phyloP scores from a whole-genome alignment of 257 asterid genomes.

The Rauvolfia tetraphylla region DNA sequence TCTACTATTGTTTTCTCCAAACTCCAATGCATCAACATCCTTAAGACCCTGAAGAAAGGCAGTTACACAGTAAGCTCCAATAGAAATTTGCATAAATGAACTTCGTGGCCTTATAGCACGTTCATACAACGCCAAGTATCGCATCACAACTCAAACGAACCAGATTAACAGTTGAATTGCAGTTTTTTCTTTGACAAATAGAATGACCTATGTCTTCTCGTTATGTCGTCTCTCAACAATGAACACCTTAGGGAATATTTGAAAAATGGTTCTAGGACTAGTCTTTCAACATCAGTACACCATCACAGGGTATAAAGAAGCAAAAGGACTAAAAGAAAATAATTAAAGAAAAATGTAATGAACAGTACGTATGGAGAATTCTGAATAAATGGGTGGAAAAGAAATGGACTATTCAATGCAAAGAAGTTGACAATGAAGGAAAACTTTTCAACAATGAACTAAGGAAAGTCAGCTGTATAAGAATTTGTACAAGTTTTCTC shows the following conservation, averaged over 20 bases:
- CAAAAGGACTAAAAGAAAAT: not conserved
- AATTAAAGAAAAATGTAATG: not conserved
- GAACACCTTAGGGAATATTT: not conserved
- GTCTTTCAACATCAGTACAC: not conserved
- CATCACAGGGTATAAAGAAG: not conserved
- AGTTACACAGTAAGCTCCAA: not conserved
- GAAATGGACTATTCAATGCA: not conserved
- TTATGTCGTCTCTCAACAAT: not conserved
- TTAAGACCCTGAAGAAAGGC: slow-evolving; percentile 53
- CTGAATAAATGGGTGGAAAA: not conserved
- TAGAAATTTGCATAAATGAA: not conserved
- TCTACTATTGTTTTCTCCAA: slow-evolving; percentile 12
- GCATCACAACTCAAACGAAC: not conserved
- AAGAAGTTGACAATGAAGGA: not conserved
- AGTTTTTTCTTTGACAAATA: not conserved
- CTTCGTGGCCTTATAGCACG: not conserved
- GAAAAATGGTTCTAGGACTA: not conserved
- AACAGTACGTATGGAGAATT: not conserved
- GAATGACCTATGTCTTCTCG: not conserved
- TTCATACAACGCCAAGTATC: not conserved
- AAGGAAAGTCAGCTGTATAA: not conserved
- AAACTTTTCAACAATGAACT: not conserved
- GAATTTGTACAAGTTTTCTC: not conserved
- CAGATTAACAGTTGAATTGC: not conserved
- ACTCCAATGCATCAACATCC: slow-evolving; percentile 37